Evolutionary conservation across 164 flowering plant species (phyloP), one percentile per base, ranked within the genome.

Genomic region (Saururus chinensis): DNA sequence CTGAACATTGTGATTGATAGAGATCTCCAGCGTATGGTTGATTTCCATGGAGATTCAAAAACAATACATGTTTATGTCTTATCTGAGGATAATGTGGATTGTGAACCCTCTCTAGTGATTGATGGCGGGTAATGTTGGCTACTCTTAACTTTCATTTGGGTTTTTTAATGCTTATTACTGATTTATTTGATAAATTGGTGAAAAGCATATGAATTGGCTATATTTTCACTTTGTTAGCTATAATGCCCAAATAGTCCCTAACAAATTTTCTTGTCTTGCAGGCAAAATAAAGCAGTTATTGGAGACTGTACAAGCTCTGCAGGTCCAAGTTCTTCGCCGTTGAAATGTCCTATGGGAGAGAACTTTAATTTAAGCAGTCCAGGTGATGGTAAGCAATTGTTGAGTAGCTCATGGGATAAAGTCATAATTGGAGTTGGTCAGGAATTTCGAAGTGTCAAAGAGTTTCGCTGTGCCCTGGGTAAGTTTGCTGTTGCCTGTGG

Each of bases 401-500:
- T 75, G 51, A 74, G 79, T 52, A 79, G 72, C 23, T 67, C 75
- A 13, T 84, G 95, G 92, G 86, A 77, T 63, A 76, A 79, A 48
- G 70, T 76, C 52, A 87, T 87, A 23, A 73, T 72, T 21, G 90
- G 90, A 25, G 85, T 77, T 1, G 92, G 84, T 56, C 95, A 90
- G 76, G 81, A 81, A 26, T 90, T 90, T 70, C 75, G 66, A 41
- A 76, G 75, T 66, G 86, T 77, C 40, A 60, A 59, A 26, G 95
- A 88, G 60, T 86, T 90, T 65, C 86, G 92, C 23, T 90, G 81
- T 45, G 80, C 84, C 0, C 67, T 90, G 74, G 87, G 86, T 61
- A 86, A 80, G 53, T 90, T 77, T 74, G 83, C 97, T 37, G 75
- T 90, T 70, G 90, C 92, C 17, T 69, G 80, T 68, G 82, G 84